phyloP scores from a whole-genome alignment of 2,329 filamentous ascomycete species.

The Xylariaceae sp. region DNA sequence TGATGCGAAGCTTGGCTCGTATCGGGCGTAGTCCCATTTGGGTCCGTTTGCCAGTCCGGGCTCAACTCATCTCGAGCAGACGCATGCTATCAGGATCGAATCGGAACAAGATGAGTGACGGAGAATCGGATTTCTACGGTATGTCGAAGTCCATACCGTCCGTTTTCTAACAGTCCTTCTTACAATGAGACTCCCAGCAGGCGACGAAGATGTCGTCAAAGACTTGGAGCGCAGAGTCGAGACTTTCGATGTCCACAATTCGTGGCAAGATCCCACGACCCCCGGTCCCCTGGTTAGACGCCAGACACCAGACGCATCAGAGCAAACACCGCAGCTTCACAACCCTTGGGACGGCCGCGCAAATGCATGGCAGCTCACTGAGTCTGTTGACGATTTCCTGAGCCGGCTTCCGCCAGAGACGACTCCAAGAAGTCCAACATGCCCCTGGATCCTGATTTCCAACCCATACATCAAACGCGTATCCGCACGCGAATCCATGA shows the following conservation, averaged over 20 bases:
- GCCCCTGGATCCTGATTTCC: constrained; percentile 68
- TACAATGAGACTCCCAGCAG: constrained; percentile 34
- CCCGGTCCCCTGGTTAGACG: constrained; percentile 22
- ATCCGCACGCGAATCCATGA: constrained; percentile 31
- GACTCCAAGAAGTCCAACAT: constrained; percentile 41
- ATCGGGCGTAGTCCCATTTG: no score
- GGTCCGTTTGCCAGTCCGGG: neutral
- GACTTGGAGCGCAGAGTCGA: constrained; percentile 46
- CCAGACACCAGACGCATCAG: constrained; percentile 15
- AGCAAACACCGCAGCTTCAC: constrained; percentile 37
- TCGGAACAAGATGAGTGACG: constrained; percentile 35
- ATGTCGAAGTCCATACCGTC: constrained; percentile 7
- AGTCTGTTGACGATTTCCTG: constrained; percentile 62
- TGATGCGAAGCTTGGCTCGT: no score
- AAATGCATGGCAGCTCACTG: constrained; percentile 58
- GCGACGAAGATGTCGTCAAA: constrained; percentile 46
- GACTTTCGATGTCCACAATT: constrained; percentile 46
- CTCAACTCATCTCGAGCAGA: neutral
- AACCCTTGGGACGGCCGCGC: constrained; percentile 54
- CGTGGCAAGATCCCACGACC: constrained; percentile 38
- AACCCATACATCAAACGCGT: constrained; percentile 53
- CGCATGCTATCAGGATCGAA: neutral
- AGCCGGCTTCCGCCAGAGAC: constrained; percentile 61
- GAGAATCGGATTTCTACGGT: constrained; percentile 57
- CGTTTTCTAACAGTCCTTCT: neutral